phyloP scores from a whole-genome alignment of 106 monocot species.

The Narthecium ossifragum region DNA sequence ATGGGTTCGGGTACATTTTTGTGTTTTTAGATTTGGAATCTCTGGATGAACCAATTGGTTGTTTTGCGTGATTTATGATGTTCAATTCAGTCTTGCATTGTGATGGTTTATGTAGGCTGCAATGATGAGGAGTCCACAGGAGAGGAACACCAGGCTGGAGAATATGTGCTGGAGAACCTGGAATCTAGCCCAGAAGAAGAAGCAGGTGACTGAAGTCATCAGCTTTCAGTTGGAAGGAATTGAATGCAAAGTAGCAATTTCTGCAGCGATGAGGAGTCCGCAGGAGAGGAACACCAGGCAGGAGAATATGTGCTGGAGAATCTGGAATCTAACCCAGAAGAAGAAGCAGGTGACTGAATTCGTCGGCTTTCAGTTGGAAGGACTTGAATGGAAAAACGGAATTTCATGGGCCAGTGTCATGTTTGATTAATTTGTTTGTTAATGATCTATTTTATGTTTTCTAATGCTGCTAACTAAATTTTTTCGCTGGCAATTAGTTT shows the following conservation, averaged over 20 bases:
- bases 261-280: constrained; percentile 77
- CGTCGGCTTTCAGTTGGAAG: no score
- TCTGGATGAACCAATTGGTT: background rate
- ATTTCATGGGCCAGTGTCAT: background rate
- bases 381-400: background rate
- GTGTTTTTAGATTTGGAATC: background rate
- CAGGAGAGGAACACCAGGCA: constrained; percentile 65
- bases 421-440: background rate
- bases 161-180: constrained; percentile 99
- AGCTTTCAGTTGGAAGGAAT: background rate
- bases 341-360: constrained; percentile 55
- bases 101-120: constrained; percentile 40
- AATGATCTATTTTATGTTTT: constrained; percentile 1
- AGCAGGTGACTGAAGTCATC: constrained; percentile 45
- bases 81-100: constrained; percentile 3
- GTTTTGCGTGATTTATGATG: background rate
- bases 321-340: constrained; percentile 92
- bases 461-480: background rate
- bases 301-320: constrained; percentile 99
- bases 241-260: no score
- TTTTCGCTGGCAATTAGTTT: background rate
- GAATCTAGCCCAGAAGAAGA: constrained; percentile 99
- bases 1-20: constrained; percentile 65
- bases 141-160: constrained; percentile 96
- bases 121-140: constrained; percentile 85